These are phyloP conservation scores for Mesotaenium endlicherianum DNA, from an alignment of 139 green algal genomes.

Conservation along the genomic window DNA sequence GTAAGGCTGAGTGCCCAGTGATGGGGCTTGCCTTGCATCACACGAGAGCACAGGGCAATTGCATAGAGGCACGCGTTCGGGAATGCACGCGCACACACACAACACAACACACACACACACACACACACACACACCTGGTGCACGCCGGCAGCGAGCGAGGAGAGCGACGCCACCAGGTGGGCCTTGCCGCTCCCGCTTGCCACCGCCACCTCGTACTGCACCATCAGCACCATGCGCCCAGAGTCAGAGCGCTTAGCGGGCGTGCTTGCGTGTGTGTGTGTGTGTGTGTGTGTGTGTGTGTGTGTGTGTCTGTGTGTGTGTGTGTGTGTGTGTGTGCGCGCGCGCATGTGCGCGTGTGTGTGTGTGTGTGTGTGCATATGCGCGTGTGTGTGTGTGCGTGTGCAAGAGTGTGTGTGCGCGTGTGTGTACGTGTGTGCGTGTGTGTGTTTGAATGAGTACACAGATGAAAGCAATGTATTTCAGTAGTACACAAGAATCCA, in stretches of 20 bases:
- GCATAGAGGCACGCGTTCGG: too few relatives aligned
- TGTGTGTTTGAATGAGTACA: conserved; percentile 17
- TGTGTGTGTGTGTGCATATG: conserved; percentile 5
- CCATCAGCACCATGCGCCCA: not conserved
- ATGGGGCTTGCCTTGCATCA: too few relatives aligned
- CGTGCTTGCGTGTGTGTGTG: not conserved
- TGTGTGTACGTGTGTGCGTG: conserved; percentile 18
- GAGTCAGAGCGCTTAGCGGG: not conserved
- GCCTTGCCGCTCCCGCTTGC: not conserved
- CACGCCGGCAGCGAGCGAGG: too few relatives aligned
- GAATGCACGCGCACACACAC: too few relatives aligned
- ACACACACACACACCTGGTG: too few relatives aligned
- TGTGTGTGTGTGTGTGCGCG: not conserved
- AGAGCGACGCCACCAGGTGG: not conserved
- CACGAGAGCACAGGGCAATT: too few relatives aligned
- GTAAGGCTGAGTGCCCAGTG: too few relatives aligned
- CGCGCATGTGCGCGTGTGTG: not conserved
- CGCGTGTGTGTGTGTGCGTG: conserved; percentile 9
- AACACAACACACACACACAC: too few relatives aligned
- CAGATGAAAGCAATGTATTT: too few relatives aligned
- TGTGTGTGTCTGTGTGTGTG: not conserved
- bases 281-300: not conserved
- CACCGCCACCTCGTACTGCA: not conserved
- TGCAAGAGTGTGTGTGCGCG: conserved; percentile 6
- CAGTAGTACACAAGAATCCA: too few relatives aligned